These are phyloP conservation scores for Knufia petricola DNA, from an alignment of 2,329 filamentous ascomycete genomes.

Conservation along the genomic window DNA sequence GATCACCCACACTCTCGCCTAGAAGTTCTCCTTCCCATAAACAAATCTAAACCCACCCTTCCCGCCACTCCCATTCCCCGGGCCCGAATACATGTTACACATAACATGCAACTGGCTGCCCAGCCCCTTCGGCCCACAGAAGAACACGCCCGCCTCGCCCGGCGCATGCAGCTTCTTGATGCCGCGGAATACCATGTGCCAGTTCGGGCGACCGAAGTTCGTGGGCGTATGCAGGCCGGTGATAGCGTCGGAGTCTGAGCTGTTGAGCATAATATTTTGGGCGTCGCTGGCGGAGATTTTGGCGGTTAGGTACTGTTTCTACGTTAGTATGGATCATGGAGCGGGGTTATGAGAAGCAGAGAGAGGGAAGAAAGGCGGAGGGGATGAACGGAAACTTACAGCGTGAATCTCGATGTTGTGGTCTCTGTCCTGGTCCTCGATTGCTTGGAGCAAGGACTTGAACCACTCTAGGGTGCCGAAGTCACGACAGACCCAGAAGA, in stretches of 20 bases:
- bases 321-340: not conserved
- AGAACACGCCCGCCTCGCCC: constrained; percentile 68
- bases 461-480: constrained; percentile 89
- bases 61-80: constrained; percentile 28
- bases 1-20: no score
- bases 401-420: constrained; percentile 83
- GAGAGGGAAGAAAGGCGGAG: no score
- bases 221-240: constrained; percentile 73
- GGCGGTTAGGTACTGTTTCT: constrained; percentile 60
- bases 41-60: constrained; percentile 47
- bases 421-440: constrained; percentile 76
- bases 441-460: constrained; percentile 69
- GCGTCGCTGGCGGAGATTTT: constrained; percentile 80
- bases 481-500: constrained; percentile 86
- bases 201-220: constrained; percentile 78
- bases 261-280: constrained; percentile 85
- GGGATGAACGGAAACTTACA: no score
- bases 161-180: constrained; percentile 69
- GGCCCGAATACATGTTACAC: constrained; percentile 81
- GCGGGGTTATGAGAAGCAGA: not conserved
- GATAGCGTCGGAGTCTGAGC: constrained; percentile 70
- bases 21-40: constrained; percentile 47
- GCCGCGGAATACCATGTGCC: constrained; percentile 81
- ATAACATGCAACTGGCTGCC: constrained; percentile 69
- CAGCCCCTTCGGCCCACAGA: constrained; percentile 73